Percentiles rank a stretch among this genome's conserved stretches.
Evolutionary conservation across 345 rosid species (phyloP).

Genomic region (Eutrema yunnanense): DNA sequence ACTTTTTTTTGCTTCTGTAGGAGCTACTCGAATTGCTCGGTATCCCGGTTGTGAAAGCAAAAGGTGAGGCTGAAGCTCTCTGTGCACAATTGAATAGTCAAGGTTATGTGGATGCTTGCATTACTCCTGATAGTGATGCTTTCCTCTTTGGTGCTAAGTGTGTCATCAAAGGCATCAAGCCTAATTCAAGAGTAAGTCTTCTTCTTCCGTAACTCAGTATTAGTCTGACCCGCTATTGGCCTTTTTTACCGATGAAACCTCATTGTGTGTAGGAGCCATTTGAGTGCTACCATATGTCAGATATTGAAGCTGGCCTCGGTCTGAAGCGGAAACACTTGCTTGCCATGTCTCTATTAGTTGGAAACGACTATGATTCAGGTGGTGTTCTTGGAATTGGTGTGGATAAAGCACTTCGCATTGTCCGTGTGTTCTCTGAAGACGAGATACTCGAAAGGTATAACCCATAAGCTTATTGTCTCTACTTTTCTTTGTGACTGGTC

Average conservation of each 20-base stretch:
- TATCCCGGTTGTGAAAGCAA: conserved; percentile 72
- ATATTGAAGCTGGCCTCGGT: conserved; percentile 83
- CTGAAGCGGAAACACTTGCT: conserved; percentile 76
- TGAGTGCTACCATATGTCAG: conserved; percentile 79
- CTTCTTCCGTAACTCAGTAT: not conserved
- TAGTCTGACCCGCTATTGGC: not conserved
- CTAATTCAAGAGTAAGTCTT: conserved; percentile 59
- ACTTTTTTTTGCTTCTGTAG: conserved; percentile 27
- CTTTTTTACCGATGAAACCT: not conserved
- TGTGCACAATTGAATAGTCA: conserved; percentile 75
- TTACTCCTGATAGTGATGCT: conserved; percentile 91
- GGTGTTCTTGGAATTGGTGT: conserved; percentile 86
- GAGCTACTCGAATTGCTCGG: conserved; percentile 79
- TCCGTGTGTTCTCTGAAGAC: conserved; percentile 51
- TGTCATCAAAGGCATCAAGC: conserved; percentile 68
- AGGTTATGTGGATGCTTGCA: conserved; percentile 86
- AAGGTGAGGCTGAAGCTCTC: conserved; percentile 91
- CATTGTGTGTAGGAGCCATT: conserved; percentile 63
- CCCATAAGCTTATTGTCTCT: not conserved
- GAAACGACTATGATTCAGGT: conserved; percentile 68
- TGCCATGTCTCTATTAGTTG: conserved; percentile 82
- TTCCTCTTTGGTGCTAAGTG: conserved; percentile 87
- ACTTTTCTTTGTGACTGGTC: not conserved
- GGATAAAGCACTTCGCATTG: conserved; percentile 68
- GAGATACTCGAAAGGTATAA: conserved; percentile 55